Conservation (phyloP, 179 eudicot genomes). For the Patellifolia procumbens region DNA sequence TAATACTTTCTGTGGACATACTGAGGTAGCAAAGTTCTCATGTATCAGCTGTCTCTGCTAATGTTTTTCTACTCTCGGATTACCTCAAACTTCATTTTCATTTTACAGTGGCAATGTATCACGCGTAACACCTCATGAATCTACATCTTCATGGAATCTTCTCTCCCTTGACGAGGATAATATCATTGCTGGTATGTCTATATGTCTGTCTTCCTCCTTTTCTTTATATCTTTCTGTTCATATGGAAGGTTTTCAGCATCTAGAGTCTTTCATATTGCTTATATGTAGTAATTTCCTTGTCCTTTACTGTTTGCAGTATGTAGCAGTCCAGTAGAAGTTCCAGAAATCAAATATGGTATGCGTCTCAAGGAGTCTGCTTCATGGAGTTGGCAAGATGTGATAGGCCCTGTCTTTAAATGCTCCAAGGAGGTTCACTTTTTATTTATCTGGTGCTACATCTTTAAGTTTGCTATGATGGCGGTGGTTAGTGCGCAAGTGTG, state of each 20-base stretch:
- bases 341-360: conserved; percentile 74
- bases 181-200: conserved; percentile 68
- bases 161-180: conserved; percentile 82
- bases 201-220: conserved; percentile 11
- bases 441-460: not conserved
- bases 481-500: conserved; percentile 7
- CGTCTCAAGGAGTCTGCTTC: conserved; percentile 41
- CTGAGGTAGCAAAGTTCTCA: conserved; percentile 51
- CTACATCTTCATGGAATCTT: conserved; percentile 67
- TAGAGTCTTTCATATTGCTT: conserved; percentile 2
- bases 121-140: conserved; percentile 61
- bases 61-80: not conserved
- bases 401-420: conserved; percentile 61
- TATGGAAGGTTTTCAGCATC: not conserved
- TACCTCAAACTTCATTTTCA: conserved; percentile 16
- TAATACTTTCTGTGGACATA: conserved; percentile 69
- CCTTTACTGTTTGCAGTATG: conserved; percentile 45
- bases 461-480: conserved; percentile 11
- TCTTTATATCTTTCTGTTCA: not conserved
- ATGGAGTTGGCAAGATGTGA: conserved; percentile 81
- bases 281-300: conserved; percentile 1
- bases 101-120: conserved; percentile 67
- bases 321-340: conserved; percentile 76
- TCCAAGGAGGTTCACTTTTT: conserved; percentile 55
- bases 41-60: not conserved